Evolutionary conservation across 352 stramenopile genomes (phyloP).

Genomic region (Globisporangium nagaii): DNA sequence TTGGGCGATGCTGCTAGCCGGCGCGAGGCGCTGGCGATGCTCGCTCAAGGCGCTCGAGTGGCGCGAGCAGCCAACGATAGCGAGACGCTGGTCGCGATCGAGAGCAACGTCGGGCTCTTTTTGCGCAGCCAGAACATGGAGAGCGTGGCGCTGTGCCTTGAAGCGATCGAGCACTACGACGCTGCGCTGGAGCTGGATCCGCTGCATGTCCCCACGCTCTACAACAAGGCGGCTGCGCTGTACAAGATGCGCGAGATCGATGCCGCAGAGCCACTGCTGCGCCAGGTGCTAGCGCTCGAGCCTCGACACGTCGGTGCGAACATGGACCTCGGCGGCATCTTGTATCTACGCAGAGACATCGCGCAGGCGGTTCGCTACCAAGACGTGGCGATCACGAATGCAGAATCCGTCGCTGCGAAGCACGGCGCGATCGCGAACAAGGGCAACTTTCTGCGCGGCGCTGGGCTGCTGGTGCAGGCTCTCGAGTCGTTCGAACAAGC

Average conservation of each 20-base stretch:
- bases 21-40: slow-evolving; percentile 28
- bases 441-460: slow-evolving; percentile 57
- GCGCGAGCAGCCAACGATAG: slow-evolving; percentile 28
- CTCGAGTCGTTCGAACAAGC: slow-evolving; percentile 36
- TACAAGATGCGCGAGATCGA: slow-evolving; percentile 25
- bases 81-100: slow-evolving; percentile 36
- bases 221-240: slow-evolving; percentile 70
- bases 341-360: slow-evolving; percentile 22
- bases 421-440: slow-evolving; percentile 66
- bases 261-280: slow-evolving; percentile 31
- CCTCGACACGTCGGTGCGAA: slow-evolving; percentile 34
- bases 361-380: slow-evolving; percentile 36
- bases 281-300: slow-evolving; percentile 34
- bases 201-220: slow-evolving; percentile 40
- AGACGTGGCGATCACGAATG: slow-evolving; percentile 26
- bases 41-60: slow-evolving; percentile 33
- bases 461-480: slow-evolving; percentile 26
- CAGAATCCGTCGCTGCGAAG: slow-evolving; percentile 6
- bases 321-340: slow-evolving; percentile 26
- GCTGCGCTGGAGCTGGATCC: slow-evolving; percentile 27
- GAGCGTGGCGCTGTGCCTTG: slow-evolving; percentile 31
- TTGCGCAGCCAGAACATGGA: slow-evolving; percentile 20
- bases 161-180: slow-evolving; percentile 63
- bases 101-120: slow-evolving; percentile 75
- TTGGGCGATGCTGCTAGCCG: background rate